phyloP scores from a whole-genome alignment of 2,329 filamentous ascomycete genomes.

The Fusarium albidum region DNA sequence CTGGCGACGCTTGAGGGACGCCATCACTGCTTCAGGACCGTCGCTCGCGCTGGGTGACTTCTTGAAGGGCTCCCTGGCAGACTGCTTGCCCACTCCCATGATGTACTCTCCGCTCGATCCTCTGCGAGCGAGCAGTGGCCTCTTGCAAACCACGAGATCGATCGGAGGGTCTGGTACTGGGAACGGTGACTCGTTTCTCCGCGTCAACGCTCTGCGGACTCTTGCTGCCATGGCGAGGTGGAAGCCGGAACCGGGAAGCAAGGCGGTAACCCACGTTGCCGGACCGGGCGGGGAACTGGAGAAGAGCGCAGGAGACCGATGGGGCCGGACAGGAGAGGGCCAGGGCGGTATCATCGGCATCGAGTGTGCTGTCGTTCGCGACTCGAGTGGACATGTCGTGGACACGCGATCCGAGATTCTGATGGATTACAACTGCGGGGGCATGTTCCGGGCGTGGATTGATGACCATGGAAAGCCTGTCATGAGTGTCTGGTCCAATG shows the following conservation, averaged over 20 bases:
- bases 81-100: conserved; percentile 65
- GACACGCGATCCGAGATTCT: conserved; percentile 63
- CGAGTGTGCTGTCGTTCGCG: conserved; percentile 61
- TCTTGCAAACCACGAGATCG: conserved; percentile 43
- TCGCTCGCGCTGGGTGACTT: conserved; percentile 41
- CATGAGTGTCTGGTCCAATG: conserved; percentile 55
- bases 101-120: conserved; percentile 46
- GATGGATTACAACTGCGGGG: conserved; percentile 84
- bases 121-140: neutral
- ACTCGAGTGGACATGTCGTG: conserved; percentile 52
- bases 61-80: conserved; percentile 60
- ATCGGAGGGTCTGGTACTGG: conserved; percentile 79
- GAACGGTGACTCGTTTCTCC: conserved; percentile 88
- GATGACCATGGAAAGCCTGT: conserved; percentile 66
- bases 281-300: conserved; percentile 79
- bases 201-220: conserved; percentile 74
- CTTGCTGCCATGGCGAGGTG: conserved; percentile 78
- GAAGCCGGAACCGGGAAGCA: conserved; percentile 56
- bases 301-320: conserved; percentile 75
- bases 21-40: conserved; percentile 16
- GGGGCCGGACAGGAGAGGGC: conserved; percentile 78
- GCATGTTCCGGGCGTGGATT: conserved; percentile 86
- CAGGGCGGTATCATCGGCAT: conserved; percentile 88
- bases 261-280: conserved; percentile 70
- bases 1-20: conserved; percentile 26